These are phyloP conservation scores for Lentinula aciculospora DNA, from an alignment of 768 basidiomycete genomes.

Conservation along the genomic window DNA sequence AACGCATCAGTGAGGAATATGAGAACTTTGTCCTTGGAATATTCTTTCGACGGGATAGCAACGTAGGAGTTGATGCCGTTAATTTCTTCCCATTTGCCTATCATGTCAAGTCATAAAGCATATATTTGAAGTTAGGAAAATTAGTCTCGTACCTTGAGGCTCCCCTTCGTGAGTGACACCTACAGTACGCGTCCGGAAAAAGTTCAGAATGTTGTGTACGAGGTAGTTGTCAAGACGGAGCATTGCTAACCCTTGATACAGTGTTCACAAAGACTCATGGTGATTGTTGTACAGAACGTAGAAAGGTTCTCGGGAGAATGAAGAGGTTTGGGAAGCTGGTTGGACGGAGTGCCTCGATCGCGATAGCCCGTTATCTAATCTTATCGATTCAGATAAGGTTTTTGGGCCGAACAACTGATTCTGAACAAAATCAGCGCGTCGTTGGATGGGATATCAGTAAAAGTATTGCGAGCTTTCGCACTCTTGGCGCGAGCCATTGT, in stretches of 20 bases:
- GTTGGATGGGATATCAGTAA: too few species aligned
- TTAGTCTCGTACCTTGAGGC: constrained; percentile 27
- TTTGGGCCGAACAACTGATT: too few species aligned
- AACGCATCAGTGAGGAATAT: constrained; percentile 51
- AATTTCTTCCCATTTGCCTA: constrained; percentile 45
- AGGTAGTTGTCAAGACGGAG: too few species aligned
- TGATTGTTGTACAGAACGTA: background rate
- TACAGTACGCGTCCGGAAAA: constrained; percentile 12
- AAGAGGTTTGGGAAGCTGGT: too few species aligned
- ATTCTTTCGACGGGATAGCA: constrained; percentile 44
- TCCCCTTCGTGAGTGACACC: constrained; percentile 49
- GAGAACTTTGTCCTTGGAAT: constrained; percentile 50
- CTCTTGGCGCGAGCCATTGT: too few species aligned
- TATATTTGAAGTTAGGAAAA: too few species aligned
- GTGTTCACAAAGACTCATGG: constrained; percentile 50
- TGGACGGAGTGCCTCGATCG: too few species aligned
- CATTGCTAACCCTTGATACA: constrained; percentile 43
- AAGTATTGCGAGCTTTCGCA: too few species aligned
- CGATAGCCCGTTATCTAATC: constrained; percentile 20
- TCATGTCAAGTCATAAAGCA: too few species aligned
- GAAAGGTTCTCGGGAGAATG: too few species aligned
- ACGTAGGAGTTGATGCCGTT: constrained; percentile 47
- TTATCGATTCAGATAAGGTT: too few species aligned
- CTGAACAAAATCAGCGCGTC: too few species aligned
- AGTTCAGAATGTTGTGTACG: background rate